These are phyloP conservation scores for Fonsecaea pedrosoi DNA, from an alignment of 2,329 filamentous ascomycete species.

Conservation along the genomic window DNA sequence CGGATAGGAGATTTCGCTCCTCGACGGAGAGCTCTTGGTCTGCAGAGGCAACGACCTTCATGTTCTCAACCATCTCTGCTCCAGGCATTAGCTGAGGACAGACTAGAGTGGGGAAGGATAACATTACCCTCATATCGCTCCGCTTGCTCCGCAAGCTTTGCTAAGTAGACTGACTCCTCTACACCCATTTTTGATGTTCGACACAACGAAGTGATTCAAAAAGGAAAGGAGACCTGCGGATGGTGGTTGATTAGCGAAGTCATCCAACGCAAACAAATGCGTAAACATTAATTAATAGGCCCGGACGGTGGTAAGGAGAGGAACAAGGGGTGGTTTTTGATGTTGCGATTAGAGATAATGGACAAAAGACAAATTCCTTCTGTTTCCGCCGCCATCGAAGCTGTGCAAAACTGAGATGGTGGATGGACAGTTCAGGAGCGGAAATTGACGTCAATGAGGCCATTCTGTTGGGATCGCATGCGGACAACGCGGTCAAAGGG, in stretches of 20 bases:
- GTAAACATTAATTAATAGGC: constrained; percentile 7
- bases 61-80: constrained; percentile 99
- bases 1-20: constrained; percentile 95
- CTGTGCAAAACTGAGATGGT: constrained; percentile 20
- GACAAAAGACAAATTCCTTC: constrained; percentile 12
- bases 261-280: constrained; percentile 18
- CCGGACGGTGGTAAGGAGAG: background rate
- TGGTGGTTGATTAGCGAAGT: constrained; percentile 29
- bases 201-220: constrained; percentile 17
- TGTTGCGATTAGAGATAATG: background rate
- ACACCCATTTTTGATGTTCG: constrained; percentile 80
- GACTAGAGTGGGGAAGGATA: constrained; percentile 12
- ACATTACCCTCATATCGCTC: constrained; percentile 97
- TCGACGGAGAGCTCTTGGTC: constrained; percentile 84
- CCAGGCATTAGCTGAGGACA: constrained; percentile 36
- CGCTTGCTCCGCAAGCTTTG: constrained; percentile 99
- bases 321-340: background rate
- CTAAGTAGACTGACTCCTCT: constrained; percentile 99
- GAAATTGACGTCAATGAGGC: constrained; percentile 35
- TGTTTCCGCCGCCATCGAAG: constrained; percentile 13
- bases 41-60: constrained; percentile 96
- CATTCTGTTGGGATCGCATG: constrained; percentile 23
- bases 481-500: background rate
- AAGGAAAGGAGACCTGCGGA: constrained; percentile 32
- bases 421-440: constrained; percentile 10